Base-by-base conservation (phyloP, 352 stramenopile species). In the Pythium pyrilobum region DNA sequence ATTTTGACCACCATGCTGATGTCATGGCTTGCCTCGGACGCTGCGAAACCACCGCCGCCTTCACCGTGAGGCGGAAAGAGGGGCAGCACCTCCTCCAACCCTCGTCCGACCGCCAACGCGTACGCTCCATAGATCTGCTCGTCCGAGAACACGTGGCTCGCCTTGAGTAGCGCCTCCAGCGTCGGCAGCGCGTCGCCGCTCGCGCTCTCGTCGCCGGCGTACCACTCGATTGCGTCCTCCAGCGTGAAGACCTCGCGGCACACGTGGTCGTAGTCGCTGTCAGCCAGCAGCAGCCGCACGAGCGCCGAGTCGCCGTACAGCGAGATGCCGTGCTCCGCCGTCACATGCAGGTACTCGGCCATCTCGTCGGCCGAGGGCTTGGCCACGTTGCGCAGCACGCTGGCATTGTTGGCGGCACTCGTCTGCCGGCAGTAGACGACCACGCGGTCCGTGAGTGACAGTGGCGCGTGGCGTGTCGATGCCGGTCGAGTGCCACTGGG, bases 181-280 rank as follows among this genome's bases (percentile, higher is more conserved):
- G 36, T 33, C 18, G 44, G 38, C 4, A 44, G 20, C 2, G 53
- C 42, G 10, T 27, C 20, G 9, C 13, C 34, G 23, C 25, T 40
- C 9, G 0, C 31, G 21, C 11, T 20, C 8, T 18, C 23, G 6
- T 37, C 15, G 5, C 36, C 27, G 1, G 33, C 25, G 28, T 61
- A 37, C 53, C 53, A 61, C 20, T 21, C 27, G 21, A 61, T 42
- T 3, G 53, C 53, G 10, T 61, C 53, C 5, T 43, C 23, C 23
- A 61, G 37, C 28, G 24, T 49, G 36, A 61, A 21, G 9, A 53
- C 23, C 16, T 53, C 43, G 8, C 53, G 53, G 23, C 43, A 48
- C 29, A 61, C 44, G 10, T 24, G 25, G 38, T 61, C 53, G 44
- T 61, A 61, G 28, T 61, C 53, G 20, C 27, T 49, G 29, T 61